Conservation (phyloP, 805 yeast species). For the Pichia thaimueangensis region DNA sequence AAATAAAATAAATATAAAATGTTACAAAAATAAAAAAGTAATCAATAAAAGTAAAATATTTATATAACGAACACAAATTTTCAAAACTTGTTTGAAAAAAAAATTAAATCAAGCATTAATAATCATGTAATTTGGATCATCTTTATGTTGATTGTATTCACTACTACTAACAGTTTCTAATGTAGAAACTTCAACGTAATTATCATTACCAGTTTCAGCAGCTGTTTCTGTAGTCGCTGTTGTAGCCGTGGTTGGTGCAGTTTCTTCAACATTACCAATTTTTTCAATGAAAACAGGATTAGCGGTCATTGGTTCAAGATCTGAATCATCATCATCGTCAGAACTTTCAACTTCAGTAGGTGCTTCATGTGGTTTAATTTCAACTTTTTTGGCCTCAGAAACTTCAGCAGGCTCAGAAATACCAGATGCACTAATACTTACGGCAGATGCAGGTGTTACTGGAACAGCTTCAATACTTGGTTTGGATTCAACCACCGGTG, state of each 20-base stretch:
- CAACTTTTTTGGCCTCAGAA: conserved; percentile 9
- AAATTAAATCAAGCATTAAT: conserved; percentile 19
- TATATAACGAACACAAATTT: too few species aligned
- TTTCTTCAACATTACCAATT: conserved; percentile 13
- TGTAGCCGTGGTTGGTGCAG: conserved; percentile 6
- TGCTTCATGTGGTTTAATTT: conserved; percentile 3
- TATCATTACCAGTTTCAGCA: conserved; percentile 12
- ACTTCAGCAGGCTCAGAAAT: conserved; percentile 9
- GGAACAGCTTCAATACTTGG: neutral
- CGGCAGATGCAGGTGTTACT: neutral
- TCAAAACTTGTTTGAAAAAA: too few species aligned
- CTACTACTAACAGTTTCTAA: conserved; percentile 45
- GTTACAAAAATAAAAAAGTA: too few species aligned
- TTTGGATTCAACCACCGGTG: neutral
- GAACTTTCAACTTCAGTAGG: conserved; percentile 7
- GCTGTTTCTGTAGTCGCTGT: conserved; percentile 8
- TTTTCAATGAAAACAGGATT: conserved; percentile 29
- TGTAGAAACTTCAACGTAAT: conserved; percentile 30
- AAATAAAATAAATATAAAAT: too few species aligned
- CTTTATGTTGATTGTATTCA: conserved; percentile 39
- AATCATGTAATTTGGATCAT: conserved; percentile 44
- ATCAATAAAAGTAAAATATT: too few species aligned
- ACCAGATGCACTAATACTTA: conserved; percentile 5
- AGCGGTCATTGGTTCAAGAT: conserved; percentile 17
- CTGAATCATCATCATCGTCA: conserved; percentile 18